These are phyloP conservation scores for Blastocladiella britannica DNA, from an alignment of 192 early-diverging fungal species.

Conservation along the genomic window DNA sequence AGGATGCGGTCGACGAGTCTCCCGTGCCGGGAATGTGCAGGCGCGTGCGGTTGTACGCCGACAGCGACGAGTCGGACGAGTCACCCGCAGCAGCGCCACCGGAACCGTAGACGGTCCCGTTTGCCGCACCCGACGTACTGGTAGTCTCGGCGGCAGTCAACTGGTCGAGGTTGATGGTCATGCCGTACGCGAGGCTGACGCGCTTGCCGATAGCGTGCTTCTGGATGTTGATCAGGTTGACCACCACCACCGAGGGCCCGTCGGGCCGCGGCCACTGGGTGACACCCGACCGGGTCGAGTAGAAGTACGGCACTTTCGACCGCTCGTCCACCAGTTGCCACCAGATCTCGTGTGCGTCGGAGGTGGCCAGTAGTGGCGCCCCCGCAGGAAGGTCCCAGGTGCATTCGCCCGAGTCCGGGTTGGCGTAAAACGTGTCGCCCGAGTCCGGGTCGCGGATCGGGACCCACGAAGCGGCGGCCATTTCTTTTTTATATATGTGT, in stretches of 20 bases:
- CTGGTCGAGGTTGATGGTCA: too few relatives aligned
- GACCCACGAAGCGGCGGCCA: too few relatives aligned
- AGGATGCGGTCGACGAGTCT: too few relatives aligned
- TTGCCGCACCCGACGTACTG: too few relatives aligned
- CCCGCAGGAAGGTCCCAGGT: slow-evolving; percentile 36
- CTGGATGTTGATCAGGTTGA: slow-evolving; percentile 21
- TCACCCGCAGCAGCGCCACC: too few relatives aligned
- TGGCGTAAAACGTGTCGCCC: not conserved
- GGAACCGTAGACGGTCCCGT: too few relatives aligned
- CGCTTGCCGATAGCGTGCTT: slow-evolving; percentile 59
- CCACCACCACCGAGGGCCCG: slow-evolving; percentile 38
- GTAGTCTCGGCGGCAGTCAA: too few relatives aligned
- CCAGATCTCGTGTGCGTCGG: not conserved
- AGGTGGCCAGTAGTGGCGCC: slow-evolving; percentile 15
- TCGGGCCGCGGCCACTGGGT: slow-evolving; percentile 75
- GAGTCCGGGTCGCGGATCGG: not conserved
- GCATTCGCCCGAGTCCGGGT: slow-evolving; percentile 54
- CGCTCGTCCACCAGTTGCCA: not conserved
- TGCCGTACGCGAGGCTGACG: slow-evolving; percentile 31
- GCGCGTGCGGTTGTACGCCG: too few relatives aligned
- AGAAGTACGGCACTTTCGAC: slow-evolving; percentile 74
- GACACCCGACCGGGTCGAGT: slow-evolving; percentile 62
- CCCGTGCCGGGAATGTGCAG: too few relatives aligned
- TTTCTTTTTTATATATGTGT: too few relatives aligned
- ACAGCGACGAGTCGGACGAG: too few relatives aligned